phyloP scores from a whole-genome alignment of 2,329 filamentous ascomycete genomes.

The Ophiosphaerella narmari region DNA sequence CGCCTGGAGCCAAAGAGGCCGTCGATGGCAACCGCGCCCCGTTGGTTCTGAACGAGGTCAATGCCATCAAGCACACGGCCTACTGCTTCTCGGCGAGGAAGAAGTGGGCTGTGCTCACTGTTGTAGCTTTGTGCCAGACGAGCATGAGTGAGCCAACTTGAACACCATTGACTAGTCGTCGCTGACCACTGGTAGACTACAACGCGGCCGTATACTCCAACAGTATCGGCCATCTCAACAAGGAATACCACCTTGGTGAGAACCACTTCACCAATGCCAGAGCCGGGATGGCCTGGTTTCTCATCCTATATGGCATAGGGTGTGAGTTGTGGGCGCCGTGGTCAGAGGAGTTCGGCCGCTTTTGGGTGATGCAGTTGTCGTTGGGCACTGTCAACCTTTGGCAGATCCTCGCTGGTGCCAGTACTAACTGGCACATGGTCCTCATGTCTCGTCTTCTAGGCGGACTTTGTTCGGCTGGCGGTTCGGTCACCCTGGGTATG shows the following conservation, averaged over 20 bases:
- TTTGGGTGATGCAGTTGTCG: constrained; percentile 72
- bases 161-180: constrained; percentile 45
- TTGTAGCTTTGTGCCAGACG: constrained; percentile 60
- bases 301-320: constrained; percentile 79
- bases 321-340: constrained; percentile 82
- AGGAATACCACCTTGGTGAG: constrained; percentile 58
- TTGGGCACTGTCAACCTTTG: constrained; percentile 75
- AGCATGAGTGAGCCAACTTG: constrained; percentile 50
- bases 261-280: constrained; percentile 48
- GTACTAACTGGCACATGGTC: constrained; percentile 66
- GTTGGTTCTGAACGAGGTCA: constrained; percentile 22
- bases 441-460: constrained; percentile 60
- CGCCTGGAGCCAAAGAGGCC: not conserved
- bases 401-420: constrained; percentile 64
- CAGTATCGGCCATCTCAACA: constrained; percentile 54
- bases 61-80: constrained; percentile 43
- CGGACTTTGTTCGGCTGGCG: constrained; percentile 59
- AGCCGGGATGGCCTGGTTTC: constrained; percentile 72
- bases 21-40: not conserved
- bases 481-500: constrained; percentile 66
- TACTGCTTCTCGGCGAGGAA: constrained; percentile 52
- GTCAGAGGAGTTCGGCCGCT: constrained; percentile 80
- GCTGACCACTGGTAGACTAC: constrained; percentile 49
- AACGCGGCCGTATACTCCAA: constrained; percentile 62
- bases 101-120: constrained; percentile 58